Percentiles rank a stretch among this genome's conserved stretches.
Conservation (phyloP, 768 basidiomycete species). For the Mycena sanguinolenta region DNA sequence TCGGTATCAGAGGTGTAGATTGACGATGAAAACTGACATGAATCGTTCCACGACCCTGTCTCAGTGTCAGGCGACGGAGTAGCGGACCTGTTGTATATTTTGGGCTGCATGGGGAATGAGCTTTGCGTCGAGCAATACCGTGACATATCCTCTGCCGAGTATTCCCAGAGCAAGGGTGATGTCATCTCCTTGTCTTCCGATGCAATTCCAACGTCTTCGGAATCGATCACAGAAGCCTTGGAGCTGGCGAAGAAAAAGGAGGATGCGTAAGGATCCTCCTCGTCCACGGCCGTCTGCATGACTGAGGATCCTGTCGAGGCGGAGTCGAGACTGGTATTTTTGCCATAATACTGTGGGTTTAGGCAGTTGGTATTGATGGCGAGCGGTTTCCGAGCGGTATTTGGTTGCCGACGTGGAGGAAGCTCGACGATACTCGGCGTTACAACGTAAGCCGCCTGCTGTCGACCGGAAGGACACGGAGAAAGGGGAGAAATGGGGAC, state of each 20-base stretch:
- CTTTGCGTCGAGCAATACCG: constrained; percentile 32
- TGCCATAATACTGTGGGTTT: constrained; percentile 60
- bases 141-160: constrained; percentile 61
- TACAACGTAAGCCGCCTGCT: constrained; percentile 62
- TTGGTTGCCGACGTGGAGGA: constrained; percentile 53
- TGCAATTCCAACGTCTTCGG: constrained; percentile 53
- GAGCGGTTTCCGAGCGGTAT: constrained; percentile 58
- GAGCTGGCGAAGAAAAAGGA: constrained; percentile 67
- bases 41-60: constrained; percentile 31
- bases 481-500: constrained; percentile 59
- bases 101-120: constrained; percentile 22
- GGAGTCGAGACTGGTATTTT: constrained; percentile 54
- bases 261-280: constrained; percentile 69
- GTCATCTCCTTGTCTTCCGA: constrained; percentile 69
- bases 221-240: constrained; percentile 51
- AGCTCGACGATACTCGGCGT: constrained; percentile 69
- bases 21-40: constrained; percentile 38
- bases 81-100: constrained; percentile 28
- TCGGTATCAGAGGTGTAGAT: constrained; percentile 31
- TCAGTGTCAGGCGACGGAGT: constrained; percentile 37
- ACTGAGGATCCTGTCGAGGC: constrained; percentile 68
- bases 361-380: constrained; percentile 71
- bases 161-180: constrained; percentile 64
- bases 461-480: constrained; percentile 54
- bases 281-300: constrained; percentile 84